Evolutionary conservation across 2,329 filamentous ascomycete genomes (phyloP).

Genomic region (Fusarium sp.): DNA sequence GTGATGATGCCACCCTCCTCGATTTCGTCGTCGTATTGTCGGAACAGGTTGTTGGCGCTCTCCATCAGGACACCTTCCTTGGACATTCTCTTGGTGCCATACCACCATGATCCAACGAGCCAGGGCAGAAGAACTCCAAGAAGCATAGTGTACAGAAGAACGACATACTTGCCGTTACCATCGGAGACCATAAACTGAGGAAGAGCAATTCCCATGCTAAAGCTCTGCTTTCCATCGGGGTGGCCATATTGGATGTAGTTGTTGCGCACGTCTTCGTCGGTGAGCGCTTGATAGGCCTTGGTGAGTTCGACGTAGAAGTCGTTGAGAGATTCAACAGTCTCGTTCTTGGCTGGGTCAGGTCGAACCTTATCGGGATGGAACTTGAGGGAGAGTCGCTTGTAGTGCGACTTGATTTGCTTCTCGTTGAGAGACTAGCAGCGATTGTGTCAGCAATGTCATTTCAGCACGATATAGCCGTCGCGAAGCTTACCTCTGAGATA

Average conservation of each 20-base stretch:
- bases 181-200: slow-evolving; percentile 93
- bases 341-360: slow-evolving; percentile 86
- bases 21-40: slow-evolving; percentile 87
- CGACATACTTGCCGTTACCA: slow-evolving; percentile 93
- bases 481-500: slow-evolving; percentile 74
- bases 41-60: slow-evolving; percentile 94
- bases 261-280: slow-evolving; percentile 95
- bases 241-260: slow-evolving; percentile 97
- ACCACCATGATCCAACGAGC: slow-evolving; percentile 97
- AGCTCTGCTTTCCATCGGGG: slow-evolving; percentile 97
- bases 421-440: slow-evolving; percentile 75
- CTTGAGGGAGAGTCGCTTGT: slow-evolving; percentile 85
- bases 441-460: slow-evolving; percentile 14
- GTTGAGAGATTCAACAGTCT: slow-evolving; percentile 86
- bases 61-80: slow-evolving; percentile 94
- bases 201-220: slow-evolving; percentile 96
- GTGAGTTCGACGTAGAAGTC: slow-evolving; percentile 92
- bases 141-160: slow-evolving; percentile 87
- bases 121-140: slow-evolving; percentile 93
- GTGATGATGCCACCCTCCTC: slow-evolving; percentile 82
- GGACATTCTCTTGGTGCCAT: slow-evolving; percentile 90
- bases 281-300: slow-evolving; percentile 97
- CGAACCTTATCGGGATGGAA: slow-evolving; percentile 93
- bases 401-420: slow-evolving; percentile 91
- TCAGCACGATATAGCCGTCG: not conserved